phyloP scores from a whole-genome alignment of 164 flowering plant genomes.

The Piper betle region DNA sequence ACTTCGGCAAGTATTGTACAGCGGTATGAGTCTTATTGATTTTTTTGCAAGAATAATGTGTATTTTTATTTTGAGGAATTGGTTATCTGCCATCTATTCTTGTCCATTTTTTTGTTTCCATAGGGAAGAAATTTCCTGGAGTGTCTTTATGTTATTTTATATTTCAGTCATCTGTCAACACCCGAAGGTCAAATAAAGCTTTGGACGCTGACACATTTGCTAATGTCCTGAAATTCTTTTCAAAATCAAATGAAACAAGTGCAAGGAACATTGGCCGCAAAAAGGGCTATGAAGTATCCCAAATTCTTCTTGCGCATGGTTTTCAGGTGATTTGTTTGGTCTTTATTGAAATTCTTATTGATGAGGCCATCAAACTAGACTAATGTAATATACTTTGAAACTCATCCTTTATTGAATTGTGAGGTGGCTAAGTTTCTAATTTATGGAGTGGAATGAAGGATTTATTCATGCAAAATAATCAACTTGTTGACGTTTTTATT shows the following conservation, averaged over 20 bases:
- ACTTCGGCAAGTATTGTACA: constrained; percentile 53
- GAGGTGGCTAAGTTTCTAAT: too few relatives aligned
- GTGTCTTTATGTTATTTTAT: background rate
- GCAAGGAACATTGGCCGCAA: constrained; percentile 39
- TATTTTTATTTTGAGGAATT: background rate
- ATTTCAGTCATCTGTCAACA: background rate
- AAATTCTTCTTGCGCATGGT: constrained; percentile 61
- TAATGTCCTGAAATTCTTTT: constrained; percentile 43
- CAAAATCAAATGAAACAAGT: constrained; percentile 33
- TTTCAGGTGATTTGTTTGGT: constrained; percentile 45
- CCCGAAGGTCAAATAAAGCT: background rate
- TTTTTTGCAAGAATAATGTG: too few relatives aligned
- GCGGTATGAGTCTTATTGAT: constrained; percentile 25
- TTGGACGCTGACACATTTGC: background rate
- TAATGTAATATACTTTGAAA: too few relatives aligned
- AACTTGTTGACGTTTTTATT: background rate
- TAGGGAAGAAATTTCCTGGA: background rate
- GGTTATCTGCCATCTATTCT: background rate
- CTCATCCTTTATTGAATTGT: too few relatives aligned
- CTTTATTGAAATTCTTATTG: background rate
- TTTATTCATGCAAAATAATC: too few relatives aligned
- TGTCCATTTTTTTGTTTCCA: background rate
- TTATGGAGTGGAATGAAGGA: too few relatives aligned
- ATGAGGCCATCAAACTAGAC: background rate
- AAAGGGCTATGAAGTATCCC: constrained; percentile 36